These are phyloP conservation scores for Suillus luteus DNA, from an alignment of 768 basidiomycete species.

Conservation along the genomic window DNA sequence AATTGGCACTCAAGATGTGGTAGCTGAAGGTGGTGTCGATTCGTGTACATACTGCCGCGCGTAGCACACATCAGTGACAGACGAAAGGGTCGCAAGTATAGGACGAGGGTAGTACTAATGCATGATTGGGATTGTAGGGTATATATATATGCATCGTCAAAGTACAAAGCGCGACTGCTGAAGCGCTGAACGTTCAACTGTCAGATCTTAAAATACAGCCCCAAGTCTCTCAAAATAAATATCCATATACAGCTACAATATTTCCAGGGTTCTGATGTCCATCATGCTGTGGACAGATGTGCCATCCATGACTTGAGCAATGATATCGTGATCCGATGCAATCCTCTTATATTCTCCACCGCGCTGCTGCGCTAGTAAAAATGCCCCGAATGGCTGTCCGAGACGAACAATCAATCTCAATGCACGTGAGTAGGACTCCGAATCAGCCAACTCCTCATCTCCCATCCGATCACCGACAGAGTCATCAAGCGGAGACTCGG, in stretches of 20 bases:
- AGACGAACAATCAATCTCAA: not conserved
- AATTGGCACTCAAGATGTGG: too few species aligned
- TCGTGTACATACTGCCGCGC: too few species aligned
- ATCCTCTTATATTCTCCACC: not conserved
- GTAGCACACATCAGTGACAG: too few species aligned
- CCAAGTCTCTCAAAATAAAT: not conserved
- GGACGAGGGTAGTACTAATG: too few species aligned
- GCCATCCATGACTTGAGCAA: not conserved
- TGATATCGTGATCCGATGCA: not conserved
- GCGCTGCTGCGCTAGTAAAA: not conserved
- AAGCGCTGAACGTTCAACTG: too few species aligned
- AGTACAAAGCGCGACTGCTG: too few species aligned
- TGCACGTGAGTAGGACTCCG: not conserved
- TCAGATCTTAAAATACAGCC: too few species aligned
- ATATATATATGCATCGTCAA: too few species aligned
- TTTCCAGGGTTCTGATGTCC: not conserved
- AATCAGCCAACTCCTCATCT: not conserved
- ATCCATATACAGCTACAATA: not conserved
- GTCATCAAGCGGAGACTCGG: not conserved
- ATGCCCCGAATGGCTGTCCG: not conserved
- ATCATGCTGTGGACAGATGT: not conserved
- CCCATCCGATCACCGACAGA: not conserved
- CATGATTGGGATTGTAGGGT: too few species aligned
- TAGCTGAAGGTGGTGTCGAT: too few species aligned
- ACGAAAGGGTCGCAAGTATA: too few species aligned